phyloP scores from a whole-genome alignment of 1,139 yeast species.

The Saccharomycopsis hybrid region DNA sequence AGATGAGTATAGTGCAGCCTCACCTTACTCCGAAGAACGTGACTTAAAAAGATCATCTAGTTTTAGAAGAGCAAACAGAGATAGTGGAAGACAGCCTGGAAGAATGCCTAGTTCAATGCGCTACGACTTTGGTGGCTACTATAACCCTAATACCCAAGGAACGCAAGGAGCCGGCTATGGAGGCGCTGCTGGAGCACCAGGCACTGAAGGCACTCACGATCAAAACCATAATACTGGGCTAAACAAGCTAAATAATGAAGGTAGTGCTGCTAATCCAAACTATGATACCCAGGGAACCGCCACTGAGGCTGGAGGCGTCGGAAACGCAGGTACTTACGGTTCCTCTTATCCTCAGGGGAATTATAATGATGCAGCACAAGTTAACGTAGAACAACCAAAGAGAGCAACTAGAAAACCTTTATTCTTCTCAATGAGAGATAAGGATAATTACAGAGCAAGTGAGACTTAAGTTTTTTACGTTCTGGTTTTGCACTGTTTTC shows the following conservation, averaged over 20 bases:
- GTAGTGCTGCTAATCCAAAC: not conserved
- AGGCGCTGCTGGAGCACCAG: not conserved
- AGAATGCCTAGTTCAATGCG: not conserved
- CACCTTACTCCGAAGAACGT: not conserved
- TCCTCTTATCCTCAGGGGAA: not conserved
- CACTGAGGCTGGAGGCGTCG: no score
- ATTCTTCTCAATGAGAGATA: not conserved
- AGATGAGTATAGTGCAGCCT: not conserved
- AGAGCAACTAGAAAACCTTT: not conserved
- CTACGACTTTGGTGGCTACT: no score
- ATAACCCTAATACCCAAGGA: not conserved
- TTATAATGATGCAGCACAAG: not conserved
- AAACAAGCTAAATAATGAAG: no score
- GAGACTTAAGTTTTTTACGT: no score
- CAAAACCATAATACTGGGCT: not conserved
- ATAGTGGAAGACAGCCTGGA: slow-evolving; percentile 1
- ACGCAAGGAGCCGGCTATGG: not conserved
- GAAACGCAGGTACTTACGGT: no score
- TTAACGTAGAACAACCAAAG: not conserved
- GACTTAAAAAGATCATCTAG: not conserved
- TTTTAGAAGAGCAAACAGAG: not conserved
- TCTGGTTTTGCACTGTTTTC: no score
- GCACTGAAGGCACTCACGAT: no score
- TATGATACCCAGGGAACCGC: not conserved
- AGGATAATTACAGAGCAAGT: not conserved